Evolutionary conservation across 768 basidiomycete genomes (phyloP).

Genomic region (Amanita rimosa): DNA sequence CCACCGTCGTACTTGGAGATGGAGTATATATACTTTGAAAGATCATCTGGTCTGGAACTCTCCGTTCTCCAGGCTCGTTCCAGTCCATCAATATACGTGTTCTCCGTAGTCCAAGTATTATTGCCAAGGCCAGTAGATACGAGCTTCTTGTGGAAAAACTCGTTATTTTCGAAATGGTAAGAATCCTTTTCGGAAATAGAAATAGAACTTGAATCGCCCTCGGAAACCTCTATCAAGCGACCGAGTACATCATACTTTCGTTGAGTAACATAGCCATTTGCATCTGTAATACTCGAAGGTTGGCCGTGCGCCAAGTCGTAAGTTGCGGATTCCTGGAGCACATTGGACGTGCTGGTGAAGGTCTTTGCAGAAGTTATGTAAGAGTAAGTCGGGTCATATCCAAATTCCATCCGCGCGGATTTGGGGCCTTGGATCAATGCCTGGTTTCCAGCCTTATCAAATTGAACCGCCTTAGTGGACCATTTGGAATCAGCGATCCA

Average conservation of each 20-base stretch:
- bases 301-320: not conserved
- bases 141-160: not conserved
- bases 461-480: not conserved
- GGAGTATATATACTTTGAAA: not conserved
- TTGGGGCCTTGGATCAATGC: not conserved
- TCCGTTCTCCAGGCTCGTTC: not conserved
- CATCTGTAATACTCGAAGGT: not conserved
- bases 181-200: not conserved
- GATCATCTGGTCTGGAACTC: not conserved
- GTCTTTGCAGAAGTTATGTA: not conserved
- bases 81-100: not conserved
- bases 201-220: not conserved
- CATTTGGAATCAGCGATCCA: not conserved
- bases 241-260: not conserved
- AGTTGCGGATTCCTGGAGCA: not conserved
- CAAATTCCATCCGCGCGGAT: not conserved
- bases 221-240: not conserved
- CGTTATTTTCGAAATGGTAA: not conserved
- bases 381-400: not conserved
- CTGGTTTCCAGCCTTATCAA: not conserved
- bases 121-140: not conserved
- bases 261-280: not conserved
- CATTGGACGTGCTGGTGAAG: not conserved
- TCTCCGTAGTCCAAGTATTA: not conserved
- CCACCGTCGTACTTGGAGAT: not conserved